Conservation (phyloP, 1,284 basidiomycete genomes). For the Amylostereum chailletii region DNA sequence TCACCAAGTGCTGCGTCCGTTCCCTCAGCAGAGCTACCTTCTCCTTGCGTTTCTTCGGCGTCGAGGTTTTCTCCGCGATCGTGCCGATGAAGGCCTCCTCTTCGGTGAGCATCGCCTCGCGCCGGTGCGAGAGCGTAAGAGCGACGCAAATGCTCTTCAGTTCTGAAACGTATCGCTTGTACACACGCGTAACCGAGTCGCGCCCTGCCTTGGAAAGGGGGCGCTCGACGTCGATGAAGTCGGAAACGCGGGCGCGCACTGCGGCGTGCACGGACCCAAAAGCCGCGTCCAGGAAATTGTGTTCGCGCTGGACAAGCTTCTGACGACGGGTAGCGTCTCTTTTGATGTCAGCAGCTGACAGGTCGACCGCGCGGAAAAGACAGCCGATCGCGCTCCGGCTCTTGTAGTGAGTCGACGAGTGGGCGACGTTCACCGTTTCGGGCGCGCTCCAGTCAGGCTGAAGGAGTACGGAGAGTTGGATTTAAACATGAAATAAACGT, state of each 20-base stretch:
- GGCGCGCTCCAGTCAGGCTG: conserved; percentile 62
- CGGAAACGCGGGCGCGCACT: conserved; percentile 16
- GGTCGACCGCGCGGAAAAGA: conserved; percentile 47
- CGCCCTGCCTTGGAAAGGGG: not conserved
- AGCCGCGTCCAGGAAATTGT: conserved; percentile 2
- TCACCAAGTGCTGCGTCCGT: conserved; percentile 14
- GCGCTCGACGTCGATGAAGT: conserved; percentile 17
- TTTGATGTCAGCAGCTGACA: conserved; percentile 30
- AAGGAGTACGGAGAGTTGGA: not conserved
- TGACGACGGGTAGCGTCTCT: conserved; percentile 8
- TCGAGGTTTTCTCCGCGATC: conserved; percentile 17
- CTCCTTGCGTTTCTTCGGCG: conserved; percentile 15
- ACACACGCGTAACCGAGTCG: not conserved
- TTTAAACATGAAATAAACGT: not conserved
- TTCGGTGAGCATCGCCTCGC: conserved; percentile 13
- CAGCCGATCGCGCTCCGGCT: conserved; percentile 45
- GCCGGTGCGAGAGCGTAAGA: conserved; percentile 9
- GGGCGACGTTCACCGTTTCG: conserved; percentile 34
- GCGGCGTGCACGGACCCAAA: conserved; percentile 11
- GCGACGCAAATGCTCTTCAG: conserved; percentile 15
- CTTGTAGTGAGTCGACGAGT: conserved; percentile 34
- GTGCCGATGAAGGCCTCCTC: conserved; percentile 21
- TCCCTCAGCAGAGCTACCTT: conserved; percentile 15
- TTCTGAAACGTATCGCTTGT: conserved; percentile 11
- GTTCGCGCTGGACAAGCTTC: conserved; percentile 16